These are phyloP conservation scores for Jatropha multifida DNA, from an alignment of 441 rosid genomes.

Conservation along the genomic window DNA sequence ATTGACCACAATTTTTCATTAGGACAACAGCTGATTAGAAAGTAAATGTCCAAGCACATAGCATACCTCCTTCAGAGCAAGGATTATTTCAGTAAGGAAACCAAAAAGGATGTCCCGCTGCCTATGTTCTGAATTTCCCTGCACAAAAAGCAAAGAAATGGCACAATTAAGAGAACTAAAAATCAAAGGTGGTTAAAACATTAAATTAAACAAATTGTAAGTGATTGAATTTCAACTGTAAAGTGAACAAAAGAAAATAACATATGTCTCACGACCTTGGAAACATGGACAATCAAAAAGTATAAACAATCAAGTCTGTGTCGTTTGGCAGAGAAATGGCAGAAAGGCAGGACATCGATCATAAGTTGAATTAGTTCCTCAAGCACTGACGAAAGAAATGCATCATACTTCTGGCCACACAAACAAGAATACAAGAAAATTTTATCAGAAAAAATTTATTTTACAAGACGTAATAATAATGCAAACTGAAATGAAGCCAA, in stretches of 20 bases:
- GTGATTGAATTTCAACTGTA: neutral
- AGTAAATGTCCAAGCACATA: constrained; percentile 8
- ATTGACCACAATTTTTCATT: neutral
- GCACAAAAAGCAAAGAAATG: constrained; percentile 23
- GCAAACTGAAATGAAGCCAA: neutral
- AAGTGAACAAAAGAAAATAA: neutral
- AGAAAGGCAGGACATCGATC: constrained; percentile 62
- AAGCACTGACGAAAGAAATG: constrained; percentile 52
- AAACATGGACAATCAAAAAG: constrained; percentile 60
- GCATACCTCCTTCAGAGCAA: constrained; percentile 90
- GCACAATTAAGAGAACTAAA: neutral
- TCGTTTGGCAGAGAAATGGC: constrained; percentile 92
- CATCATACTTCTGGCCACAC: constrained; percentile 50
- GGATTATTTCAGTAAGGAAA: constrained; percentile 83
- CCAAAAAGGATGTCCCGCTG: constrained; percentile 53
- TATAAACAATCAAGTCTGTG: constrained; percentile 92
- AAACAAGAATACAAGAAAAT: constrained; percentile 15
- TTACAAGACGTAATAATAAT: neutral
- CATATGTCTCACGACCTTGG: constrained; percentile 46
- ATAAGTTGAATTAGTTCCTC: constrained; percentile 68
- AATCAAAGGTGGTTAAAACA: neutral
- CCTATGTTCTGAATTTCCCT: constrained; percentile 66
- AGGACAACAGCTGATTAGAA: constrained; percentile 2
- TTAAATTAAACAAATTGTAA: neutral
- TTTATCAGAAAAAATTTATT: neutral